phyloP scores from a whole-genome alignment of 768 basidiomycete genomes.

The Rhodotorula paludigena region DNA sequence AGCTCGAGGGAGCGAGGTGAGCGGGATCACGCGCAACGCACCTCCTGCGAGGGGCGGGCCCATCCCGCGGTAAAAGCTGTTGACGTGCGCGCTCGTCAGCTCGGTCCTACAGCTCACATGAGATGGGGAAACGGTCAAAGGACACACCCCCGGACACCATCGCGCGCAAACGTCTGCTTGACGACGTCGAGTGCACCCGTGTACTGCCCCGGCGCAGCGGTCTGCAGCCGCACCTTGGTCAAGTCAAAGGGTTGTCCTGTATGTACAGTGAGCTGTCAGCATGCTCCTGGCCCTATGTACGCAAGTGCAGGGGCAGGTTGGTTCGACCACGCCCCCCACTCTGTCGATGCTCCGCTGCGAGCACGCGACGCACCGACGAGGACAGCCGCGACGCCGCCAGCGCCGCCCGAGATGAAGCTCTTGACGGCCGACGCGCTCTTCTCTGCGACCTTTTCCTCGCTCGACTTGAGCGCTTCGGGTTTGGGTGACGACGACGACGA shows the following conservation, averaged over 20 bases:
- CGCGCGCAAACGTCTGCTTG: conserved; percentile 78
- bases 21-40: not conserved
- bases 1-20: too few relatives aligned
- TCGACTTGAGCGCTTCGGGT: conserved; percentile 13
- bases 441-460: conserved; percentile 31
- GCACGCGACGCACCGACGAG: conserved; percentile 68
- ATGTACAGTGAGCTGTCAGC: not conserved
- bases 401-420: conserved; percentile 88
- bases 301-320: not conserved
- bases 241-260: conserved; percentile 95
- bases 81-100: not conserved
- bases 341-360: not conserved
- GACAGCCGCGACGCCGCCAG: conserved; percentile 80
- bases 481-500: not conserved
- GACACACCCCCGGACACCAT: conserved; percentile 76
- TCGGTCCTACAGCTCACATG: not conserved
- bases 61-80: conserved; percentile 72
- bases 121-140: not conserved
- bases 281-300: not conserved
- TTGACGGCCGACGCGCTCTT: conserved; percentile 52
- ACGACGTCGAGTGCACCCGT: conserved; percentile 90
- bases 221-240: conserved; percentile 93
- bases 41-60: conserved; percentile 38
- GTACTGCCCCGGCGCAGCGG: conserved; percentile 80
- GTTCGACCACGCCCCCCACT: not conserved